Base-by-base conservation (phyloP, 2,329 filamentous ascomycete species). In the Celoporthe dispersa region DNA sequence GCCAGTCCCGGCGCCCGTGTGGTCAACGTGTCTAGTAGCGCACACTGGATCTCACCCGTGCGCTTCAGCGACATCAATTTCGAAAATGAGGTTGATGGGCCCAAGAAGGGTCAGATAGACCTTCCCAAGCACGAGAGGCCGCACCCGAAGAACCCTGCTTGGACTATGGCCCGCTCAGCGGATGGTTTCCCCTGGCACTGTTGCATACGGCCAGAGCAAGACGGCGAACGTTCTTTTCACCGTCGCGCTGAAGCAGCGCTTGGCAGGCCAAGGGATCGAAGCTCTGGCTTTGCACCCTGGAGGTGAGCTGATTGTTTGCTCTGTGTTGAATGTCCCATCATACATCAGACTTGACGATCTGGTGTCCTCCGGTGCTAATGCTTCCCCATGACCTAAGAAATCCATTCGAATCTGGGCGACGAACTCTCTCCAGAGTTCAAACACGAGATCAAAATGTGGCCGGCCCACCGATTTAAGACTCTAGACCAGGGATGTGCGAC, bases 121-220 rank as follows among this genome's bases (percentile, higher is more conserved):
- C 12, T 73, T 39, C 28, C 68, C 31, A 61, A 31, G 11, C 51
- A 73, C 11, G 71, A 71, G 63, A n/a, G 69, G 37, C 69, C 70
- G 7, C 35, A 31, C 16, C 12, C 64, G 3, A 39, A 19, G 16
- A 35, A 28, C 16, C 68, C 75, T 61, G 41, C 28, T 22, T 60
- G 44, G 60, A n/a, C 55, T 7, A 9, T 48, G 22, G 48, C 55
- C 6, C 60, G 37, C 19, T 19, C 64, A 16, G 31, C 61, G n/a
- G 33, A 68, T 25, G 48, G 61, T 19, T 66, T 68, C 37, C n/a
- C 70, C 48, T 63, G 71, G 33, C 69, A 68, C 31, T 16, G 48
- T 69, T 60, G 82, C 79, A 7, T 86, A 86, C 70, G 80, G 78
- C 0, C 83, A 85, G 73, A 82, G 81, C 63, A 85, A 85, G 73